Base-by-base conservation (phyloP, 257 asterid genomes). In the Osmanthus fragrans region DNA sequence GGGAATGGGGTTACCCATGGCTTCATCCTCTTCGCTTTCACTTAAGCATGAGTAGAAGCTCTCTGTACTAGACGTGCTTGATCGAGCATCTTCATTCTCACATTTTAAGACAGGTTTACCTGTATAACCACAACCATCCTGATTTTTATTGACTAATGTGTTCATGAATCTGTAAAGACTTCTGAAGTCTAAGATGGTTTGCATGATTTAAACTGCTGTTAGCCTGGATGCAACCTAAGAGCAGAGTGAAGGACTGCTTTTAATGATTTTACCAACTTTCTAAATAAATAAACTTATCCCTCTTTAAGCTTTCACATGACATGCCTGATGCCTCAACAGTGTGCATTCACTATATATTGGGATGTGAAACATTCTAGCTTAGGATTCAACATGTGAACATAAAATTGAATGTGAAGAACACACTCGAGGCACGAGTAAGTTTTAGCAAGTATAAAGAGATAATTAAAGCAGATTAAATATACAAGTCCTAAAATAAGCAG, bases 21-120 rank as follows among this genome's bases (percentile, higher is more conserved):
- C 71, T 71, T 73, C 77, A 54, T 80, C 84, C 7, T 83, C 82
- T 42, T 81, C 84, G 71, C 71, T 85, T 54, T 58, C 76, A 54
- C 80, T 78, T 34, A 29, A 37, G 79, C 89, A 86, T 0, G 87
- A 81, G 51, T 37, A 73, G 76, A 83, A 86, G 81, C 89, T 86
- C 34, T 36, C 77, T 3, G 65, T 69, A 11, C 75, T 83, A 25
- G 87, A 84, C 16, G 63, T 75, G 13, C 75, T 83, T 40, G 85
- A 84, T 36, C 75, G 69, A 42, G 73, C 79, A 73, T 71, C 81
- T 4, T 86, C 87, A 16, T 83, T 78, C 79, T 85, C 89, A 70
- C 65, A 70, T 36, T 73, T 74, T 7, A 80, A 77, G 73, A 66
- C 85, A 4, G 47, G 64, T 39, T 73, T 83, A 58, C 80, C 86